phyloP scores from a whole-genome alignment of 139 green algal genomes.

The Tetradesmus obliquus region DNA sequence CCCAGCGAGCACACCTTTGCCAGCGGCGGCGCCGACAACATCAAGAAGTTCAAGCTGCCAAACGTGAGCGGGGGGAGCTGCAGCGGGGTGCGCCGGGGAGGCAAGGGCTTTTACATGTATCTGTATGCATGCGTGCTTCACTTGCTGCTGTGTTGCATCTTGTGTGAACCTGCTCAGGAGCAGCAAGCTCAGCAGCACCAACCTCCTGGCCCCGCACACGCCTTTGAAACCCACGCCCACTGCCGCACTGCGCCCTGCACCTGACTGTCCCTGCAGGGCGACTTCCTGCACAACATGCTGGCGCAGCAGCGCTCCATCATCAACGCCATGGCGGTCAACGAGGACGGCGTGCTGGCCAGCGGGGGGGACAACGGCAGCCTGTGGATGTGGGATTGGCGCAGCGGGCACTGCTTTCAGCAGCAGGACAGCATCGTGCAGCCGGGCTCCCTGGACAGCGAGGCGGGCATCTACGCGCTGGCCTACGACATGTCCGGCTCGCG shows the following conservation, averaged over 20 bases:
- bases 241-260: neutral
- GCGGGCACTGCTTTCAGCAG: slow-evolving; percentile 96
- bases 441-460: slow-evolving; percentile 88
- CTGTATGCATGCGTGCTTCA: neutral
- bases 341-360: slow-evolving; percentile 93
- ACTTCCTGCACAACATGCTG: slow-evolving; percentile 99
- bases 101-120: neutral
- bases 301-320: slow-evolving; percentile 94
- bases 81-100: neutral
- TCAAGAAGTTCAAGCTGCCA: slow-evolving; percentile 95
- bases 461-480: slow-evolving; percentile 60
- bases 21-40: slow-evolving; percentile 92
- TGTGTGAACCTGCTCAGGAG: too few relatives aligned
- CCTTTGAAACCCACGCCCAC: neutral
- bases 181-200: neutral
- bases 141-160: too few relatives aligned
- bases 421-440: slow-evolving; percentile 89
- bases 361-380: slow-evolving; percentile 77
- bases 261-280: slow-evolving; percentile 56
- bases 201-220: neutral
- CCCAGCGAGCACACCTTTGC: slow-evolving; percentile 90
- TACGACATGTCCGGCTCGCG: slow-evolving; percentile 64
- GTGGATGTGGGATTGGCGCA: slow-evolving; percentile 95
- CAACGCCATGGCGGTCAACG: slow-evolving; percentile 94
- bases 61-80: neutral